Evolutionary conservation across 2,329 filamentous ascomycete genomes (phyloP), one percentile per base, ranked within the genome.

Genomic region (Ceratocystiopsis sp.): DNA sequence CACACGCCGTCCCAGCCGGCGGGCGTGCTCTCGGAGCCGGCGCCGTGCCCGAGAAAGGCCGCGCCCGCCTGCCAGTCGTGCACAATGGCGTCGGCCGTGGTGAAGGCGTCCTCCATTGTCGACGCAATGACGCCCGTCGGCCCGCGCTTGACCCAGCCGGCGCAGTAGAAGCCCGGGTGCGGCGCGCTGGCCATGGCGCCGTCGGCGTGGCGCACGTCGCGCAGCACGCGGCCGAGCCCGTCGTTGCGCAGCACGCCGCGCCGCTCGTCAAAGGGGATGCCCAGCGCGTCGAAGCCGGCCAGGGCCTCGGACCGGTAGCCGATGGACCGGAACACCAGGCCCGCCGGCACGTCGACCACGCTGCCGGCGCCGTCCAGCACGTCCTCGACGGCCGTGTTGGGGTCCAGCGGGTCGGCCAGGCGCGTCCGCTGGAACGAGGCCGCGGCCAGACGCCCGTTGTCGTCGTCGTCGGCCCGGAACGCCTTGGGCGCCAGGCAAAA

Each of bases 71-170:
- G 51, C 80, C 85, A 89, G 55, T 98, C 91, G n/a, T 72, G 63
- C 0, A 73, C 73, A 48, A 98, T 82, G 3, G 80, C 76, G 56
- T 95, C 87, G 1, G 78, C 91, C 1, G 86, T 94, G 10, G 74
- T 71, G 54, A 96, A 98, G 0, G 91, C 89, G 58, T 98, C 91
- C 46, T 81, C 75, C 85, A 98, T 93, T 0, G 91, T 98, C 29
- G 80, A 86, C 1, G 89, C 89, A 57, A 98, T 98, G 4, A 96
- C 87, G 3, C 91, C 91, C 0, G 86, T 95, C 0, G 91, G 89
- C 0, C 91, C 91, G 34, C 81, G 75, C 64, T 96, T 96, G 11
- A 95, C 86, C 91, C 91, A 98, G 0, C 91, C 91, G 15, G 89
- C 83, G 50, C 86, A 93, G 61, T 98, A 98, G 25, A 94, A 60